A percentile compares a stretch with the other conserved stretches of the same genome.
Conservation (phyloP, 768 basidiomycete genomes). For the Myochromella boudieri region DNA sequence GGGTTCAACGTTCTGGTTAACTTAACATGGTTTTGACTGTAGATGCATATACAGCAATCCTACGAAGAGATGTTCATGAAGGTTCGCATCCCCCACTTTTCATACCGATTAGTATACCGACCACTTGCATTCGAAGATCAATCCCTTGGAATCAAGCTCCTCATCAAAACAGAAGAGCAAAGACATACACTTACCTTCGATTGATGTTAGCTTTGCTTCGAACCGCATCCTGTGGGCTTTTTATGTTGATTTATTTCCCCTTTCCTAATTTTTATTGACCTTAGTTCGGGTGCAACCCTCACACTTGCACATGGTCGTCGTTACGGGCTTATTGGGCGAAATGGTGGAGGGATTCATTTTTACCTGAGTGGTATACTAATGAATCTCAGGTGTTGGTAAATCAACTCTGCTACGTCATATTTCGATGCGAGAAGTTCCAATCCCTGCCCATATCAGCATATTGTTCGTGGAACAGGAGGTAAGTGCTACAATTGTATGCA, state of each 20-base stretch:
- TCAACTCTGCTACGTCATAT: conserved; percentile 94
- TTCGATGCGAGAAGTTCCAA: conserved; percentile 90
- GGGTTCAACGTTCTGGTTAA: conserved; percentile 12
- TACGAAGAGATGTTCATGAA: conserved; percentile 99
- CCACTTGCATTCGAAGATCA: conserved; percentile 53
- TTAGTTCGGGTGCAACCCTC: conserved; percentile 78
- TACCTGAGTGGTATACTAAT: too few relatives aligned
- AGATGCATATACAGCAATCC: conserved; percentile 61
- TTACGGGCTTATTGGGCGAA: conserved; percentile 90
- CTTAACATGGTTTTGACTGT: conserved; percentile 4
- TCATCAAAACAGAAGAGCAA: conserved; percentile 93
- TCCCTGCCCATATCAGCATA: conserved; percentile 94
- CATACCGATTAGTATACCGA: background rate
- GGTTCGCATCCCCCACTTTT: conserved; percentile 35
- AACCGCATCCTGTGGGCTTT: conserved; percentile 80
- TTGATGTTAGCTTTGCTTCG: conserved; percentile 95
- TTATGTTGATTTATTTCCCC: background rate
- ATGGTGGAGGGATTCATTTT: conserved; percentile 54
- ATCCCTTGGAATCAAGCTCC: conserved; percentile 81
- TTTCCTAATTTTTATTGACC: conserved; percentile 4
- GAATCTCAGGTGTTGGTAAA: conserved; percentile 79
- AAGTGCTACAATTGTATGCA: conserved; percentile 1
- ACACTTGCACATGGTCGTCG: conserved; percentile 88
- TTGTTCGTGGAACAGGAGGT: conserved; percentile 99
- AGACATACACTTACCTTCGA: conserved; percentile 91